Conservation (phyloP, 345 rosid species). For the Brassica rapa region DNA sequence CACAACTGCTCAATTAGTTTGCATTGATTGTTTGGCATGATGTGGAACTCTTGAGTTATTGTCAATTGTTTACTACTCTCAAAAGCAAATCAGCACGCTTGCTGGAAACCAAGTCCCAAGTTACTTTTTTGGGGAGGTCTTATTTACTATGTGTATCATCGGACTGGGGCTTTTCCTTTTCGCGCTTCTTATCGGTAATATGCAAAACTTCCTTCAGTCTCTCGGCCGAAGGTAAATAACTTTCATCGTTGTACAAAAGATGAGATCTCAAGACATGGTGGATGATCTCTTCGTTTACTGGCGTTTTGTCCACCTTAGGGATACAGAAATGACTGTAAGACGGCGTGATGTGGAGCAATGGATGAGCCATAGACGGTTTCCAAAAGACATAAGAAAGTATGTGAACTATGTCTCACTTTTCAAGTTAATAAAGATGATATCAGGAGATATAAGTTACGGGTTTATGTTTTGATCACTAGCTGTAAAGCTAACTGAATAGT, state of each 20-base stretch:
- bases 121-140: not conserved
- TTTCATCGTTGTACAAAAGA: not conserved
- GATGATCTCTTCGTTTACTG: not conserved
- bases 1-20: not conserved
- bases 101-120: not conserved
- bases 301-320: not conserved
- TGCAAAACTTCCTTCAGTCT: not conserved
- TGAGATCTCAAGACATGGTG: not conserved
- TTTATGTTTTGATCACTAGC: not conserved
- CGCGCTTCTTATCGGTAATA: not conserved
- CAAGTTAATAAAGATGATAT: not conserved
- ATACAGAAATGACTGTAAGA: not conserved
- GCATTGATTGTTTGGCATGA: not conserved
- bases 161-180: not conserved
- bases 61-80: not conserved
- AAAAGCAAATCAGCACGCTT: not conserved
- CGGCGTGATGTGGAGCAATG: not conserved
- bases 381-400: not conserved
- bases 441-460: no score
- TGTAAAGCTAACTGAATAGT: not conserved
- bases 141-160: not conserved
- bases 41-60: not conserved
- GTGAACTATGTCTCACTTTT: not conserved
- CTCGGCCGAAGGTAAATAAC: not conserved
- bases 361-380: not conserved